Percentiles rank a stretch among this genome's conserved stretches.
Conservation (phyloP, 345 rosid species). For the Populus ilicifolia region DNA sequence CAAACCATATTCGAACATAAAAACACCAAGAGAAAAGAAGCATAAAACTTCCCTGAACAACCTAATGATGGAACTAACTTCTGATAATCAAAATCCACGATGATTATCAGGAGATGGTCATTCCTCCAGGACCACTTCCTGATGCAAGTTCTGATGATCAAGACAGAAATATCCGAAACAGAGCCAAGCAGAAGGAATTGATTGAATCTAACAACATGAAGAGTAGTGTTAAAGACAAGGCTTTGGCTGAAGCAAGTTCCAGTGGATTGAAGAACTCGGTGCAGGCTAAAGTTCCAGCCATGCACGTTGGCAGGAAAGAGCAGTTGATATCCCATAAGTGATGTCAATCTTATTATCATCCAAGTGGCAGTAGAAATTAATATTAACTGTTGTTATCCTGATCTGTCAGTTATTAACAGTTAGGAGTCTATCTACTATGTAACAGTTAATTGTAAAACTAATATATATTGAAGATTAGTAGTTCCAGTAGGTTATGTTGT, state of each 20-base stretch:
- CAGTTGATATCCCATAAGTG: neutral
- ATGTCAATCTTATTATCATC: neutral
- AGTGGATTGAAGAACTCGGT: neutral
- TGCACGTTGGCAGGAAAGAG: neutral
- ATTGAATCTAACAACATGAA: neutral
- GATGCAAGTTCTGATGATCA: no score
- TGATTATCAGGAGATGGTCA: neutral
- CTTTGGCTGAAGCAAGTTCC: neutral
- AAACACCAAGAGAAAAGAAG: neutral
- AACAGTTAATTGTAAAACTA: neutral
- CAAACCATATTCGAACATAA: neutral
- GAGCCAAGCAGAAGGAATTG: neutral
- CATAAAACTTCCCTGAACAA: neutral
- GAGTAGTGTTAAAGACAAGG: no score
- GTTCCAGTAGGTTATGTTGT: neutral
- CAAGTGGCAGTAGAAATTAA: neutral
- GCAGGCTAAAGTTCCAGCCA: neutral
- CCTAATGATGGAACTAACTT: neutral
- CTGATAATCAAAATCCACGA: neutral
- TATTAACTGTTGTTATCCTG: neutral
- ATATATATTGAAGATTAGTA: neutral
- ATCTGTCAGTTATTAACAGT: neutral
- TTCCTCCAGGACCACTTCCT: neutral
- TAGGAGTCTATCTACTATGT: neutral
- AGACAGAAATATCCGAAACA: neutral